These are phyloP conservation scores for Fraxinus greggii DNA, from an alignment of 305 asterid genomes.

Conservation along the genomic window DNA sequence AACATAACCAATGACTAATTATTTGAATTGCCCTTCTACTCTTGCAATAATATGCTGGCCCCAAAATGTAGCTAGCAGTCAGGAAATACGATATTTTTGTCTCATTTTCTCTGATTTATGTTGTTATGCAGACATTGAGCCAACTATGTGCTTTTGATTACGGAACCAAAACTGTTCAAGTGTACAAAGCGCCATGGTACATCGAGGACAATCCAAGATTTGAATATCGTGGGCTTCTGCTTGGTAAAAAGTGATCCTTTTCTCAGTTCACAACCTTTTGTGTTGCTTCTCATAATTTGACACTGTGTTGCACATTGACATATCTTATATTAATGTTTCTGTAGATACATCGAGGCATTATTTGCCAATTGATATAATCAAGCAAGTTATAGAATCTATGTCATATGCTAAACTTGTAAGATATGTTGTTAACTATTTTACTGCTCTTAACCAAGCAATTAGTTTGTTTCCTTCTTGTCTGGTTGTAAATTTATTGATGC, in stretches of 20 bases:
- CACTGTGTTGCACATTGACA: slow-evolving; percentile 16
- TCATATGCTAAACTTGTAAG: slow-evolving; percentile 96
- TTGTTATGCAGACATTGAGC: slow-evolving; percentile 68
- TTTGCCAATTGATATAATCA: slow-evolving; percentile 69
- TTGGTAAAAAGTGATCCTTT: slow-evolving; percentile 52
- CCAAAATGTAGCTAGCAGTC: slow-evolving; percentile 6
- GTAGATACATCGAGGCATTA: slow-evolving; percentile 94
- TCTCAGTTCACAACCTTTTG: slow-evolving; percentile 18
- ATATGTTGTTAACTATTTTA: slow-evolving; percentile 22
- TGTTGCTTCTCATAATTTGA: slow-evolving; percentile 6
- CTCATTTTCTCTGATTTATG: slow-evolving; percentile 28
- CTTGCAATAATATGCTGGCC: slow-evolving; percentile 4
- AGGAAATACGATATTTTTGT: slow-evolving; percentile 1
- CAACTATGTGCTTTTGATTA: slow-evolving; percentile 79
- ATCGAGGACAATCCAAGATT: slow-evolving; percentile 89
- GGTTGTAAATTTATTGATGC: slow-evolving; percentile 26
- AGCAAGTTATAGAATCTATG: slow-evolving; percentile 90
- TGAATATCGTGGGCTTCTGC: slow-evolving; percentile 72
- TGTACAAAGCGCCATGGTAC: slow-evolving; percentile 84
- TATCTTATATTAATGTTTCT: slow-evolving; percentile 24
- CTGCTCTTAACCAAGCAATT: slow-evolving; percentile 23
- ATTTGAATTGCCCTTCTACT: slow-evolving; percentile 4
- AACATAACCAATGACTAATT: neutral
- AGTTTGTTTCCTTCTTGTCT: slow-evolving; percentile 13
- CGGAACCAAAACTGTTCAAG: slow-evolving; percentile 64